Conservation (phyloP, 2,329 filamentous ascomycete genomes). For the Cordyceps farinosa region DNA sequence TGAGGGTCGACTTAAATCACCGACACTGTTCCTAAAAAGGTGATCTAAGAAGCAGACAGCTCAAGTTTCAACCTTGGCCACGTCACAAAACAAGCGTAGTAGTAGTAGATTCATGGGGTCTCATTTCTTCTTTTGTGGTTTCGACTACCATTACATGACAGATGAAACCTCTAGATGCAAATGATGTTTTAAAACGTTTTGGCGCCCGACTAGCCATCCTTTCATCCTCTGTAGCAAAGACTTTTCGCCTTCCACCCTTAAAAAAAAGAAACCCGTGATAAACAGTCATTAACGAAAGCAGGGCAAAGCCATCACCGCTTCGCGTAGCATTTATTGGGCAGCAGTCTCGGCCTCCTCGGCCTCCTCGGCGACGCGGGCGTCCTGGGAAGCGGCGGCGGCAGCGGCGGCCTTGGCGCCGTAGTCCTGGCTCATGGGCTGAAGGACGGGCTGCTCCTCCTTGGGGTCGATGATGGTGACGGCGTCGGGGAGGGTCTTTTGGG, state of each 20-base stretch:
- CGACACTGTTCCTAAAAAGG: too few species aligned
- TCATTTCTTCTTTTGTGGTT: conserved; percentile 35
- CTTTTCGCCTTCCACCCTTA: conserved; percentile 19
- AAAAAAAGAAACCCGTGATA: conserved; percentile 13
- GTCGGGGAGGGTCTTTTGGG: conserved; percentile 95
- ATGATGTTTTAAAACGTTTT: conserved; percentile 33
- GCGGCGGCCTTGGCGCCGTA: conserved; percentile 87
- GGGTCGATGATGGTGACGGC: conserved; percentile 99
- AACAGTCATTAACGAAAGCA: conserved; percentile 11
- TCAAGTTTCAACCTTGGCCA: not conserved
- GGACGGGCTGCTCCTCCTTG: conserved; percentile 96
- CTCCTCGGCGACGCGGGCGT: conserved; percentile 57
- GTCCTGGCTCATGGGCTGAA: conserved; percentile 96
- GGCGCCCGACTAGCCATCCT: conserved; percentile 34
- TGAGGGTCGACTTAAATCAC: not conserved
- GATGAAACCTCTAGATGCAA: conserved; percentile 40
- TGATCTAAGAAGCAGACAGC: not conserved
- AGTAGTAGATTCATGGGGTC: conserved; percentile 28
- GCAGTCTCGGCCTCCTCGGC: conserved; percentile 52
- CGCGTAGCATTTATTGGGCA: conserved; percentile 34
- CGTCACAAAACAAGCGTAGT: not conserved
- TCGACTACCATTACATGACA: conserved; percentile 37
- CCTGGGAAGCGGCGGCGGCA: conserved; percentile 62
- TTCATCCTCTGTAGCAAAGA: conserved; percentile 8
- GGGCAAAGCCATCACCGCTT: conserved; percentile 13